Evolutionary conservation across 345 rosid genomes (phyloP).

Genomic region (Camelina laxa): DNA sequence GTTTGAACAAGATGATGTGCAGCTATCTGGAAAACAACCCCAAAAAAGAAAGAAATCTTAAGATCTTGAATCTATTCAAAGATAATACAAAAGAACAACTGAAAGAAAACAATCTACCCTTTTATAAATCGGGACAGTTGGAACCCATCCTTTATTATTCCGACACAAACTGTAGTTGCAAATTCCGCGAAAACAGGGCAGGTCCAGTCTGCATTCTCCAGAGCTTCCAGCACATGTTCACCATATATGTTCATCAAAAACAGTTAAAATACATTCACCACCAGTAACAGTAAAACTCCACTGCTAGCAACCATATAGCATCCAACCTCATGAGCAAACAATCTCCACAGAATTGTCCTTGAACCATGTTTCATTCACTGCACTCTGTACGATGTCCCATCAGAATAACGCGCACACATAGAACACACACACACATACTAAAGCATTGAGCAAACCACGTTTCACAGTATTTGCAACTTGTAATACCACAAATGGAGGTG

Average conservation of each 20-base stretch:
- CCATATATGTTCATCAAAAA: conserved; percentile 62
- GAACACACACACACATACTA: not conserved
- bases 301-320: not conserved
- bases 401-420: conserved; percentile 37
- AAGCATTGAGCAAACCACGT: conserved; percentile 15
- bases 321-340: conserved; percentile 82
- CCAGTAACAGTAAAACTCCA: not conserved
- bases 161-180: conserved; percentile 95
- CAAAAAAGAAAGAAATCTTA: conserved; percentile 25
- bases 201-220: conserved; percentile 73
- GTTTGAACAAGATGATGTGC: conserved; percentile 82
- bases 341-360: conserved; percentile 95
- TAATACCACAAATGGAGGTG: not conserved
- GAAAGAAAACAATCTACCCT: conserved; percentile 50
- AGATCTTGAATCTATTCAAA: conserved; percentile 12
- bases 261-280: not conserved
- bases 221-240: conserved; percentile 91
- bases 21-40: conserved; percentile 52
- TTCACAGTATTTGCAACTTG: not conserved
- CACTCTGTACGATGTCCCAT: conserved; percentile 84
- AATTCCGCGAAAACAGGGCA: conserved; percentile 88
- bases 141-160: conserved; percentile 81
- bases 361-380: conserved; percentile 64
- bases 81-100: not conserved
- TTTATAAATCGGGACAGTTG: conserved; percentile 71